Evolutionary conservation across 352 stramenopile species (phyloP).

Genomic region (Phytophthora boehmeriae): DNA sequence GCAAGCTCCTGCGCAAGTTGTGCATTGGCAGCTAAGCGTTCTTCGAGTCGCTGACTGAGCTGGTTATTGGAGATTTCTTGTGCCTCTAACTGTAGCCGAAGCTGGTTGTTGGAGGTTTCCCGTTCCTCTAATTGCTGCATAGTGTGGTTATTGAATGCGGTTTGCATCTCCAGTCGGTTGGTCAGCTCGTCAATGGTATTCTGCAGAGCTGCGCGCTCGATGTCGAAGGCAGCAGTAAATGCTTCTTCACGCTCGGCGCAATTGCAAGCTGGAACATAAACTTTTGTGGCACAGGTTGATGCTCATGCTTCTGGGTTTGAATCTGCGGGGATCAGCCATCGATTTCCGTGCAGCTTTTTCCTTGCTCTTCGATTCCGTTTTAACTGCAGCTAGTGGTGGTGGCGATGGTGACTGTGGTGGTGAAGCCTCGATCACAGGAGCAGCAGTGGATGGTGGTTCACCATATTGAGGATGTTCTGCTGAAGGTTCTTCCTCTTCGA

Average conservation of each 20-base stretch:
- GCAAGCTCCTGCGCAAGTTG: constrained; percentile 41
- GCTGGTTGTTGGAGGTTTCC: constrained; percentile 11
- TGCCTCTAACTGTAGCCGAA: constrained; percentile 37
- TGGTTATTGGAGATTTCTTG: constrained; percentile 8
- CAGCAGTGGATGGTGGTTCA: not conserved
- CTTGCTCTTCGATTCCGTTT: constrained; percentile 3
- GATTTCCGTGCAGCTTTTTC: not conserved
- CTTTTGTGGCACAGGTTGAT: not conserved
- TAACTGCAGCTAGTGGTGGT: not conserved
- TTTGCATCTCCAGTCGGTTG: constrained; percentile 34
- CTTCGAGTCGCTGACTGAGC: constrained; percentile 31
- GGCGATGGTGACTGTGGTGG: not conserved
- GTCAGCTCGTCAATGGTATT: constrained; percentile 33
- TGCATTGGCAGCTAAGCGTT: constrained; percentile 26
- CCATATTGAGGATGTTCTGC: constrained; percentile 1
- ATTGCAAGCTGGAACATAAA: constrained; percentile 16
- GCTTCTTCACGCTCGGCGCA: constrained; percentile 20
- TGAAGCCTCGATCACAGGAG: not conserved
- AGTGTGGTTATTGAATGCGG: constrained; percentile 8
- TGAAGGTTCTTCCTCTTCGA: constrained; percentile 5
- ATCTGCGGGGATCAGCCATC: not conserved
- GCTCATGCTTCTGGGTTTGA: constrained; percentile 1
- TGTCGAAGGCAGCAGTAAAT: constrained; percentile 20
- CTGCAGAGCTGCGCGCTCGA: constrained; percentile 34
- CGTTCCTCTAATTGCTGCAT: constrained; percentile 17